Evolutionary conservation across 768 basidiomycete species (phyloP).

Genomic region (Bullera alba): DNA sequence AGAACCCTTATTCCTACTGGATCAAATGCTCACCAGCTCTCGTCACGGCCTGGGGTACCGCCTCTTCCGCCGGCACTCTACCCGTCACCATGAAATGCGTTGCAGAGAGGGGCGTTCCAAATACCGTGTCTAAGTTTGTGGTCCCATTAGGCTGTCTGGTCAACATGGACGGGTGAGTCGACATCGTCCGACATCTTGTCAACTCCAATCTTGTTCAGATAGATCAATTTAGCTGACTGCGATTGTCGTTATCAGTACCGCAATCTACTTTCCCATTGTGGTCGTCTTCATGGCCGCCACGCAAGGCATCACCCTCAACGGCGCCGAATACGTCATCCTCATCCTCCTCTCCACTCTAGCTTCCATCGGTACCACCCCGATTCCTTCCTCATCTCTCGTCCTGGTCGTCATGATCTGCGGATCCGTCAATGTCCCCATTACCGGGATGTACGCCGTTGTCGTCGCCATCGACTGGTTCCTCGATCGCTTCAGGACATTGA

Average conservation of each 20-base stretch:
- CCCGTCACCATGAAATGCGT: not conserved
- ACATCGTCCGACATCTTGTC: too few relatives aligned
- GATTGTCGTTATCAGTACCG: too few relatives aligned
- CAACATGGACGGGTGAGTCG: too few relatives aligned
- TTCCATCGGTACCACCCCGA: not conserved
- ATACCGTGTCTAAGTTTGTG: not conserved
- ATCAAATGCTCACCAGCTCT: too few relatives aligned
- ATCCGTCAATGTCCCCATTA: not conserved
- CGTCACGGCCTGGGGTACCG: not conserved
- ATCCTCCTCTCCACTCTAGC: constrained; percentile 1
- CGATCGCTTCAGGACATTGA: not conserved
- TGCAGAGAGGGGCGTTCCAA: not conserved
- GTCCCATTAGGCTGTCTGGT: not conserved
- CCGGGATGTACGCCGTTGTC: constrained; percentile 1
- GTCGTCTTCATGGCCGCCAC: not conserved
- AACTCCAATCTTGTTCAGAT: too few relatives aligned
- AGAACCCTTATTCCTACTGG: too few relatives aligned
- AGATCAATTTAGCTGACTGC: too few relatives aligned
- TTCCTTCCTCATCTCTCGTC: not conserved
- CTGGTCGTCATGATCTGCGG: not conserved
- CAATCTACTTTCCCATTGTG: not conserved
- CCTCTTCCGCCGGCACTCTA: not conserved
- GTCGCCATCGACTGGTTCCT: constrained; percentile 2
- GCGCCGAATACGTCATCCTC: not conserved
- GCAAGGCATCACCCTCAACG: not conserved